Conservation (phyloP, 2,329 filamentous ascomycete species). For the Cercospora sojina region DNA sequence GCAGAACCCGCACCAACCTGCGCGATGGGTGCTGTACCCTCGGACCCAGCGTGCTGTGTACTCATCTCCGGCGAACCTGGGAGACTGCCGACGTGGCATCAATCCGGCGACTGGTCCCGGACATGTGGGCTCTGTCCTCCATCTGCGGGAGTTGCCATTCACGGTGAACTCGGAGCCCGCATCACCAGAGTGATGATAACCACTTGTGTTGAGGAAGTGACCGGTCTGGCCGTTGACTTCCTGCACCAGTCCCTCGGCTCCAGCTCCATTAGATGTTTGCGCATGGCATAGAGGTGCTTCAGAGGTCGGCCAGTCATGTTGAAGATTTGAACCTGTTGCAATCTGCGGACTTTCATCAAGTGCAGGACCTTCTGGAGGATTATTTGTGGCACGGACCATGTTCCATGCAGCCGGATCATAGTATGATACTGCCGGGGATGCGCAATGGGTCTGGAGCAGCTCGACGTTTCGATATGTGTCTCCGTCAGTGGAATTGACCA, state of each 20-base stretch:
- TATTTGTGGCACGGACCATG: not conserved
- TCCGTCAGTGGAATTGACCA: not conserved
- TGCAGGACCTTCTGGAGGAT: not conserved
- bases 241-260: not conserved
- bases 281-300: not conserved
- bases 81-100: conserved; percentile 25
- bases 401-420: not conserved
- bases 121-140: conserved; percentile 9
- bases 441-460: not conserved
- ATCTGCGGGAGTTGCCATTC: not conserved
- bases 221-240: not conserved
- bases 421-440: not conserved
- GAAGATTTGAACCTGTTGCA: not conserved
- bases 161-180: not conserved
- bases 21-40: conserved; percentile 81
- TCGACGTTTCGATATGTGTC: not conserved
- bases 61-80: conserved; percentile 73
- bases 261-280: not conserved
- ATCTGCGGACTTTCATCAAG: not conserved
- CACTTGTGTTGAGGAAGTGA: not conserved
- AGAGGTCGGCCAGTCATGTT: not conserved
- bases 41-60: conserved; percentile 84
- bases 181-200: not conserved
- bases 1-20: conserved; percentile 88
- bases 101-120: not conserved